A percentile compares a stretch with the other conserved stretches of the same genome.
These are phyloP conservation scores for Leccinum arenicola DNA, from an alignment of 768 basidiomycete species.

Conservation along the genomic window DNA sequence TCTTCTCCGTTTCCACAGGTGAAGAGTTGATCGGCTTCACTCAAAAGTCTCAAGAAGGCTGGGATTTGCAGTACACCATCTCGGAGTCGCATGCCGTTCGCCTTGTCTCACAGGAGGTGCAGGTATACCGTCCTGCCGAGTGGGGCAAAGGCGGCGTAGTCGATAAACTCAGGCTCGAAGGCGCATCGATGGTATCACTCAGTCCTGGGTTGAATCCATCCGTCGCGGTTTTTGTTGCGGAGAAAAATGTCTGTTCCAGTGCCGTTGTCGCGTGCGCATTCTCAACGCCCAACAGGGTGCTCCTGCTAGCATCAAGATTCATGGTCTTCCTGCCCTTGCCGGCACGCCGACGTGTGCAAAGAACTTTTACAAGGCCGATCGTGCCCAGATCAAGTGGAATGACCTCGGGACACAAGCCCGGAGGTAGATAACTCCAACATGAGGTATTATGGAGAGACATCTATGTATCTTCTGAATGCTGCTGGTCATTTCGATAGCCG, in stretches of 20 bases:
- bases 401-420: slow-evolving; percentile 83
- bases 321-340: slow-evolving; percentile 62
- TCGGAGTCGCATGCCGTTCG: slow-evolving; percentile 85
- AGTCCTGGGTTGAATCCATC: too few relatives aligned
- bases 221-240: slow-evolving; percentile 88
- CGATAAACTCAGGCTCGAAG: too few relatives aligned
- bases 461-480: slow-evolving; percentile 88
- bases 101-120: slow-evolving; percentile 77
- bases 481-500: slow-evolving; percentile 92
- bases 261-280: neutral
- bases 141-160: slow-evolving; percentile 83
- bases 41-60: slow-evolving; percentile 88
- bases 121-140: slow-evolving; percentile 78
- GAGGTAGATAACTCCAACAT: slow-evolving; percentile 97
- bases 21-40: slow-evolving; percentile 84
- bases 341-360: slow-evolving; percentile 78
- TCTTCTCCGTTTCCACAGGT: slow-evolving; percentile 84
- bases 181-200: too few relatives aligned
- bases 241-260: slow-evolving; percentile 71
- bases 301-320: slow-evolving; percentile 86
- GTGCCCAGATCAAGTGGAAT: slow-evolving; percentile 94
- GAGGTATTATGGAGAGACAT: slow-evolving; percentile 98
- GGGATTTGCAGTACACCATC: slow-evolving; percentile 90
- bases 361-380: slow-evolving; percentile 95
- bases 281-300: slow-evolving; percentile 53